Percentiles rank a stretch among this genome's conserved stretches.
Evolutionary conservation across 139 green algal species (phyloP).

Genomic region (Closterium sp.): DNA sequence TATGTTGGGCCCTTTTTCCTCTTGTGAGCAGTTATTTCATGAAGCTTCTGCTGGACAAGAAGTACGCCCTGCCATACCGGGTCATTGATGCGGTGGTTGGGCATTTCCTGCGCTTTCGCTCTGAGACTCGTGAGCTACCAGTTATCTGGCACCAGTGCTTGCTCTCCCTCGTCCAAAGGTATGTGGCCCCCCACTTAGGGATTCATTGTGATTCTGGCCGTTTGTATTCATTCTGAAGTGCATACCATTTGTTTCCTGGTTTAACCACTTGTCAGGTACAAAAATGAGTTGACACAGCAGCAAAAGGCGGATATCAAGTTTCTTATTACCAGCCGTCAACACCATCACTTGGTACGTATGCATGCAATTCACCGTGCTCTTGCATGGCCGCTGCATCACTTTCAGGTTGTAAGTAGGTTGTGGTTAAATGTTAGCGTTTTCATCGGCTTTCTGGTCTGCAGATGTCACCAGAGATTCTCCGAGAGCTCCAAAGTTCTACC

Average conservation of each 20-base stretch:
- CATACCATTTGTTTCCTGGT: background rate
- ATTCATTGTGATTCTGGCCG: background rate
- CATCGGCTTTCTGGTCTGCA: constrained; percentile 21
- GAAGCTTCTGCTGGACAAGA: constrained; percentile 95
- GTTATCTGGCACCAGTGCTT: constrained; percentile 98
- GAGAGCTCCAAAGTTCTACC: constrained; percentile 75
- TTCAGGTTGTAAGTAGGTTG: background rate
- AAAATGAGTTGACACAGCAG: constrained; percentile 80
- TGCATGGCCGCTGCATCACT: background rate
- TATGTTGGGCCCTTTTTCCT: background rate
- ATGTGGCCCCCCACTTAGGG: background rate
- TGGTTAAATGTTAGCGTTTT: background rate
- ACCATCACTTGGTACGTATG: constrained; percentile 73
- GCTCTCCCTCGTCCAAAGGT: constrained; percentile 87
- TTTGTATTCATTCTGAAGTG: background rate
- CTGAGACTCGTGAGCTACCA: constrained; percentile 83
- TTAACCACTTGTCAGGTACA: constrained; percentile 64
- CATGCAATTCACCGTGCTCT: background rate
- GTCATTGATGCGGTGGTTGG: constrained; percentile 66
- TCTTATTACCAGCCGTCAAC: constrained; percentile 72
- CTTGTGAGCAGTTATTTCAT: constrained; percentile 85
- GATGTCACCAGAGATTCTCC: constrained; percentile 81
- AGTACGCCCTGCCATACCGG: constrained; percentile 94
- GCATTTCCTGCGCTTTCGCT: constrained; percentile 72
- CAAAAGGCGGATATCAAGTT: constrained; percentile 76